Evolutionary conservation across 176 grass and related monocot species (phyloP), one percentile per base, ranked within the genome.

Genomic region (Otatea glauca): DNA sequence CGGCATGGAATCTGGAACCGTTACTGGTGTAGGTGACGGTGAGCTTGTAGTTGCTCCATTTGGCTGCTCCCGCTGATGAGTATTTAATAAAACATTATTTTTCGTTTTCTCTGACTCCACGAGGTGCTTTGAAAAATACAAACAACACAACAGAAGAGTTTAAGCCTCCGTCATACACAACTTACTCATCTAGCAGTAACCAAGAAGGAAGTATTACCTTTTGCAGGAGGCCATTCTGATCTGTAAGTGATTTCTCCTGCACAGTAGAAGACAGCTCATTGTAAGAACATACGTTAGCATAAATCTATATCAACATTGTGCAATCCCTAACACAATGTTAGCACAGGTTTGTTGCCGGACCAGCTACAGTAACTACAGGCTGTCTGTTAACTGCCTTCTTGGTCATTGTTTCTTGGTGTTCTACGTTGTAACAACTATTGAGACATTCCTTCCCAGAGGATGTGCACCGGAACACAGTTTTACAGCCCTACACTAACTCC

Each of bases 231-330:
- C 15, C 75, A 79, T 94, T 97, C 78, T 92, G 88, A 37, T 90
- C 61, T 76, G 72, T 44, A 70, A 97, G 76, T 47, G 86, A 68
- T 81, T 89, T 97, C 90, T 94, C 92, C 94, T 97, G 83, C 72
- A 82, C 38, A 85, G 10, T 76, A 29, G 53, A 77, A 81, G 10
- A 25, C 7, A 44, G 5, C 0, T 58, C 12, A 47, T 66, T 72
- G 58, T 49, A 44, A 70, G 25, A 63, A 72, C 34, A 82, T 42
- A 65, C 27, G 7, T 60, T 59, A 75, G 73, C 25, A 41, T 29
- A 70, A 41, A 54, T 9, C 0, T 71, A 25, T 64, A 45, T 68
- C 37, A 41, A 49, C 11, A 42, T 21, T 53, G 7, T 64, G 9
- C 9, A 74, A 42, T 61, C 42, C 35, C 13, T 16, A 0, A 55